phyloP scores from a whole-genome alignment of 192 early-diverging fungal species.

The Coemansia reversa region DNA sequence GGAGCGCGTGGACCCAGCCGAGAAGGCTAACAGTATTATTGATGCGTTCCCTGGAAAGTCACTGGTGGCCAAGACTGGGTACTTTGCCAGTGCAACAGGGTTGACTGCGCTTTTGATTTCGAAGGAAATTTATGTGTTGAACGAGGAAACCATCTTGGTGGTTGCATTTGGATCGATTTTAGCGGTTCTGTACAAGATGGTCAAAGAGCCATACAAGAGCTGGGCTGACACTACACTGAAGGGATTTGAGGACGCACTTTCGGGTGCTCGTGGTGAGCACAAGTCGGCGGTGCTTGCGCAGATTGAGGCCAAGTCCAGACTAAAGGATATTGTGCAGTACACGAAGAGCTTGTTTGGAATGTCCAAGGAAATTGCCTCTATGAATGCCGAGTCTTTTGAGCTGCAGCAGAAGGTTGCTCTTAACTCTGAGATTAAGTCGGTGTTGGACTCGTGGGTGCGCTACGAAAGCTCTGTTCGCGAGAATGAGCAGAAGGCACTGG shows the following conservation, averaged over 20 bases:
- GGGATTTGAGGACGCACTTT: slow-evolving; percentile 79
- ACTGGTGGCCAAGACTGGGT: slow-evolving; percentile 84
- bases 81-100: slow-evolving; percentile 79
- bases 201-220: slow-evolving; percentile 80
- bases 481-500: slow-evolving; percentile 86
- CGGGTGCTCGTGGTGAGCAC: slow-evolving; percentile 87
- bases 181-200: slow-evolving; percentile 71
- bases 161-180: slow-evolving; percentile 78
- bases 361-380: slow-evolving; percentile 90
- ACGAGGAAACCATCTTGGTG: slow-evolving; percentile 88
- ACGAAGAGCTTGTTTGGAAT: slow-evolving; percentile 92
- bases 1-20: slow-evolving; percentile 55
- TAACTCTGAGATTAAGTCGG: slow-evolving; percentile 78
- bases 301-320: slow-evolving; percentile 86
- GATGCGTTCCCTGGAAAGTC: slow-evolving; percentile 90
- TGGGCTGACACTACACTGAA: slow-evolving; percentile 68
- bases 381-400: slow-evolving; percentile 93
- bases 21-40: slow-evolving; percentile 88
- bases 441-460: slow-evolving; percentile 96
- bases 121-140: slow-evolving; percentile 97
- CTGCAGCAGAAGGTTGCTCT: slow-evolving; percentile 88
- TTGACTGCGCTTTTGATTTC: slow-evolving; percentile 85
- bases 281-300: slow-evolving; percentile 85
- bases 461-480: slow-evolving; percentile 93
- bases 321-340: slow-evolving; percentile 90